phyloP scores from a whole-genome alignment of 2,329 filamentous ascomycete species.

The Paracorniculantispora psalliotae region DNA sequence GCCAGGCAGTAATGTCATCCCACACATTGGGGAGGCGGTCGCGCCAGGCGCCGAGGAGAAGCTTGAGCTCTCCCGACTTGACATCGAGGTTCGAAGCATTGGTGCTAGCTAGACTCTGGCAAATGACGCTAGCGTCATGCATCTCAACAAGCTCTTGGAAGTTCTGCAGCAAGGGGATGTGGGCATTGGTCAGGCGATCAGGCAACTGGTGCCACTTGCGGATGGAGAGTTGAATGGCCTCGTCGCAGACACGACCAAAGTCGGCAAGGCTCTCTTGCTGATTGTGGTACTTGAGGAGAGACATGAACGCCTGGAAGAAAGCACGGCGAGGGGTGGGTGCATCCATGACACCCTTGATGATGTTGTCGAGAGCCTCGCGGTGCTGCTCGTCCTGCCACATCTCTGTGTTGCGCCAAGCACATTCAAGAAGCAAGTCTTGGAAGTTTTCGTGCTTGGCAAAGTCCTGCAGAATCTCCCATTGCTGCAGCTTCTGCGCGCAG shows the following conservation, averaged over 20 bases:
- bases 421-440: constrained; percentile 91
- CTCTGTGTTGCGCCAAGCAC: constrained; percentile 91
- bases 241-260: constrained; percentile 87
- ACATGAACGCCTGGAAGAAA: constrained; percentile 99
- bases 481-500: constrained; percentile 95
- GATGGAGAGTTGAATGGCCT: constrained; percentile 94
- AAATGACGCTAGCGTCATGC: constrained; percentile 96
- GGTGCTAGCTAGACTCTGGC: constrained; percentile 80
- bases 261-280: constrained; percentile 75
- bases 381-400: constrained; percentile 87
- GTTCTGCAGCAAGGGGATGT: constrained; percentile 91
- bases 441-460: constrained; percentile 99
- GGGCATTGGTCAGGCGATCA: constrained; percentile 84
- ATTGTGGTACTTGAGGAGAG: constrained; percentile 86
- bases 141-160: constrained; percentile 98
- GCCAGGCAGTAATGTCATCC: constrained; percentile 99
- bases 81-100: constrained; percentile 80
- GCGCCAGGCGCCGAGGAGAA: constrained; percentile 90
- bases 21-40: constrained; percentile 94
- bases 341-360: constrained; percentile 97
- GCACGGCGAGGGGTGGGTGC: constrained; percentile 88
- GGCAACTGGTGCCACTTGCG: constrained; percentile 99
- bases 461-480: constrained; percentile 97
- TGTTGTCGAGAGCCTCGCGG: constrained; percentile 81
- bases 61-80: constrained; percentile 92